Evolutionary conservation across 805 yeast genomes (phyloP).

Genomic region (Kuraishia ogatae): DNA sequence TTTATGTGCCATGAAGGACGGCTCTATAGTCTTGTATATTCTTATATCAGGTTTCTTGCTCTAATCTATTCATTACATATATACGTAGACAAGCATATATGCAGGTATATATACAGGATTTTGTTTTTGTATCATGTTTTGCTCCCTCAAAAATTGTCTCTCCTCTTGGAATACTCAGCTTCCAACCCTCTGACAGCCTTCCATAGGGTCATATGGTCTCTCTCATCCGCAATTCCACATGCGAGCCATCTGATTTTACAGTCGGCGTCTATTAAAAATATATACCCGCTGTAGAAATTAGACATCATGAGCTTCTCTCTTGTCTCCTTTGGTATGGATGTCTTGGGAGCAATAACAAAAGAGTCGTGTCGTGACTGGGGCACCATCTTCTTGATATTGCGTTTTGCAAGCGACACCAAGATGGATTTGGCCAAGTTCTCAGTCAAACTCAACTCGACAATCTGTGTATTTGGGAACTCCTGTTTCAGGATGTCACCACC

Average conservation of each 20-base stretch:
- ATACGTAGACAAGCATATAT: too few species aligned
- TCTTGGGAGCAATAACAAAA: conserved; percentile 53
- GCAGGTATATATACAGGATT: neutral
- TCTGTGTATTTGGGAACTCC: conserved; percentile 48
- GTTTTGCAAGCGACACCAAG: conserved; percentile 28
- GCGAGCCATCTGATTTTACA: conserved; percentile 87
- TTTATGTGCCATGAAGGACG: neutral
- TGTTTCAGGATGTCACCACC: conserved; percentile 31
- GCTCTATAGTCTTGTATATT: neutral
- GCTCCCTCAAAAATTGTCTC: neutral
- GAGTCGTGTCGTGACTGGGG: conserved; percentile 42
- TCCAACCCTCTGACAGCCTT: conserved; percentile 44
- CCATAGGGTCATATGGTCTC: conserved; percentile 59
- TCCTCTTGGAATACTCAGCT: neutral
- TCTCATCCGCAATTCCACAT: conserved; percentile 68
- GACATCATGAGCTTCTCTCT: conserved; percentile 56
- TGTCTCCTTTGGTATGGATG: conserved; percentile 44
- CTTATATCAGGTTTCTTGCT: neutral
- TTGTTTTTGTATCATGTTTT: too few species aligned
- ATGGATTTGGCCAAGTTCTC: conserved; percentile 65
- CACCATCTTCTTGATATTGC: conserved; percentile 32
- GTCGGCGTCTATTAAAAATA: conserved; percentile 66
- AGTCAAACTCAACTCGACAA: conserved; percentile 69
- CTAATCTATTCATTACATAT: too few species aligned
- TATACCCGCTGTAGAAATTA: conserved; percentile 76